These are phyloP conservation scores for Rhodocollybia butyracea DNA, from an alignment of 768 basidiomycete species.

Conservation along the genomic window DNA sequence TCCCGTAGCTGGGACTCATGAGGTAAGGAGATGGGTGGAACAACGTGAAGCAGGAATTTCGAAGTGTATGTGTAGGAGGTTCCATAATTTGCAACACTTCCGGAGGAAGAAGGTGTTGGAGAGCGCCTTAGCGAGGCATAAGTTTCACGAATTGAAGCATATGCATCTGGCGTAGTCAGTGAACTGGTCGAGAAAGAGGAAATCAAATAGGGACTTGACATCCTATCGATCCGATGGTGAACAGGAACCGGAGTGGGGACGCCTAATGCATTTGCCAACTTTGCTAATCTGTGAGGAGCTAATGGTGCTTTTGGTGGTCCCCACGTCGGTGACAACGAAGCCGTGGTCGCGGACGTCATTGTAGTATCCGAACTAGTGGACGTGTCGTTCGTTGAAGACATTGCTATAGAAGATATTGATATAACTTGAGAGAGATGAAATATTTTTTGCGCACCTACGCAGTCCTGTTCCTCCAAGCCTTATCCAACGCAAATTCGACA, in stretches of 20 bases:
- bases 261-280: slow-evolving; percentile 83
- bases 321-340: slow-evolving; percentile 45
- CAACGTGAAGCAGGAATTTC: slow-evolving; percentile 77
- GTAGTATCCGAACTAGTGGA: slow-evolving; percentile 1
- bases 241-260: slow-evolving; percentile 71
- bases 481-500: no score
- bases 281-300: slow-evolving; percentile 73
- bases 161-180: slow-evolving; percentile 6
- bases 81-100: slow-evolving; percentile 21
- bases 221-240: slow-evolving; percentile 15
- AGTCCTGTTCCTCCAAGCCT: no score
- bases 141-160: slow-evolving; percentile 3
- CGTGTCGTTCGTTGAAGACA: slow-evolving; percentile 6
- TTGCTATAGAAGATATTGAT: no score
- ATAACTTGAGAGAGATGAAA: no score
- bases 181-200: background rate
- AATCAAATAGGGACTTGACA: background rate
- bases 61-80: slow-evolving; percentile 44
- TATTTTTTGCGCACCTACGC: background rate
- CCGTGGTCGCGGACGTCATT: slow-evolving; percentile 12
- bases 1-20: slow-evolving; percentile 45
- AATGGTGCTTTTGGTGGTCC: slow-evolving; percentile 68
- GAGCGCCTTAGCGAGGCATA: slow-evolving; percentile 37
- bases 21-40: slow-evolving; percentile 73
- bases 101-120: slow-evolving; percentile 46